Percentiles rank a stretch among this genome's conserved stretches.
Conservation (phyloP, 2,329 filamentous ascomycete genomes). For the Chrysoporthe cubensis region DNA sequence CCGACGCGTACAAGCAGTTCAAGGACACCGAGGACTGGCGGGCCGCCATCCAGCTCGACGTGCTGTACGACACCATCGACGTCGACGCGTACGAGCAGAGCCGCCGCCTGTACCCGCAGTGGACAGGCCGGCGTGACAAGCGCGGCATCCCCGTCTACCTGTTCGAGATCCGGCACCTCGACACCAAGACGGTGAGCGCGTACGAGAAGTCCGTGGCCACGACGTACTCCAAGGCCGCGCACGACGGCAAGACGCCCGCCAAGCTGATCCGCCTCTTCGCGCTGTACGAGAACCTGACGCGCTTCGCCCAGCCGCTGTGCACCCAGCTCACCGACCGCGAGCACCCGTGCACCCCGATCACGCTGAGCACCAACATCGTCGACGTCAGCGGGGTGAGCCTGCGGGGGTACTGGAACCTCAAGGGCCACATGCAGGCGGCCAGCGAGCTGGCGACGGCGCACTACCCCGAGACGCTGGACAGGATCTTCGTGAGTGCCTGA, state of each 20-base stretch:
- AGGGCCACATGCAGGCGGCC: constrained; percentile 91
- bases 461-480: constrained; percentile 91
- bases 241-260: constrained; percentile 67
- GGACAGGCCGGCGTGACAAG: constrained; percentile 87
- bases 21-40: constrained; percentile 89
- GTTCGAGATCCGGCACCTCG: constrained; percentile 82
- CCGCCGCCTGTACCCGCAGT: constrained; percentile 85
- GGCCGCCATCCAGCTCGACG: constrained; percentile 74
- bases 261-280: constrained; percentile 87
- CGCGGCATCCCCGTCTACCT: constrained; percentile 87
- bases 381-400: constrained; percentile 87
- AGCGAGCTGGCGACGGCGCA: constrained; percentile 87
- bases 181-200: constrained; percentile 76
- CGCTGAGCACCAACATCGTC: constrained; percentile 91
- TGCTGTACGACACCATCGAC: constrained; percentile 85
- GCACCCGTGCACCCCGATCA: constrained; percentile 80
- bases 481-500: constrained; percentile 58
- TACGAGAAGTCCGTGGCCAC: constrained; percentile 73
- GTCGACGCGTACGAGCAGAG: constrained; percentile 82
- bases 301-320: constrained; percentile 85
- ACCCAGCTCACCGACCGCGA: constrained; percentile 74
- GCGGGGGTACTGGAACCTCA: constrained; percentile 95
- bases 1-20: constrained; percentile 83
- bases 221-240: constrained; percentile 58
- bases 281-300: constrained; percentile 88